Conservation (phyloP, 1,284 basidiomycete species). For the Ganoderma sinense region DNA sequence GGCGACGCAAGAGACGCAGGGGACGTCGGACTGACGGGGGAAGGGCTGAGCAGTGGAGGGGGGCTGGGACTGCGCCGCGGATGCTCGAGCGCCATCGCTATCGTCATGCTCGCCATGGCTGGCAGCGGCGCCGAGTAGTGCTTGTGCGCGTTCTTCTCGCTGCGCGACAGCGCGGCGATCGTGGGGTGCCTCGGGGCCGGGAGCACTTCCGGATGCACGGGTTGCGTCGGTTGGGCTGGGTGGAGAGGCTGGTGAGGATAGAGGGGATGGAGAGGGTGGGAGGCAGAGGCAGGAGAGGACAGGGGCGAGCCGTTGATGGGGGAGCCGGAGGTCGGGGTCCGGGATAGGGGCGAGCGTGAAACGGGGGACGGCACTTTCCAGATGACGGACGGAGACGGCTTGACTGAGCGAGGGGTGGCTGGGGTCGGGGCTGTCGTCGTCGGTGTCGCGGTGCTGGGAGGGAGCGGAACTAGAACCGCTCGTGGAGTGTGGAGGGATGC, state of each 20-base stretch:
- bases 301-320: constrained; percentile 5
- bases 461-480: not conserved
- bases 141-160: constrained; percentile 14
- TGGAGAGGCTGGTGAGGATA: not conserved
- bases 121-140: constrained; percentile 18
- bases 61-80: not conserved
- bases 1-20: not conserved
- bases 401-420: constrained; percentile 8
- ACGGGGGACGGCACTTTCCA: constrained; percentile 27
- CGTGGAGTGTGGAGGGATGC: not conserved
- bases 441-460: not conserved
- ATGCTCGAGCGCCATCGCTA: constrained; percentile 5
- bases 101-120: constrained; percentile 10
- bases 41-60: not conserved
- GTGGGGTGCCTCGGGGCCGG: not conserved
- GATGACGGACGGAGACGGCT: constrained; percentile 24
- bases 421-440: constrained; percentile 1
- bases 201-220: not conserved
- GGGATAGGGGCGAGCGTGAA: constrained; percentile 25
- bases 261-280: not conserved
- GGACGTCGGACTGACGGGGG: not conserved
- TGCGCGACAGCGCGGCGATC: constrained; percentile 12
- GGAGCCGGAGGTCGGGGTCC: constrained; percentile 5
- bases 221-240: constrained; percentile 4
- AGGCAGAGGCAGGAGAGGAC: not conserved